Conservation (phyloP, 129 eudicot genomes). For the Deinandra increscens region DNA sequence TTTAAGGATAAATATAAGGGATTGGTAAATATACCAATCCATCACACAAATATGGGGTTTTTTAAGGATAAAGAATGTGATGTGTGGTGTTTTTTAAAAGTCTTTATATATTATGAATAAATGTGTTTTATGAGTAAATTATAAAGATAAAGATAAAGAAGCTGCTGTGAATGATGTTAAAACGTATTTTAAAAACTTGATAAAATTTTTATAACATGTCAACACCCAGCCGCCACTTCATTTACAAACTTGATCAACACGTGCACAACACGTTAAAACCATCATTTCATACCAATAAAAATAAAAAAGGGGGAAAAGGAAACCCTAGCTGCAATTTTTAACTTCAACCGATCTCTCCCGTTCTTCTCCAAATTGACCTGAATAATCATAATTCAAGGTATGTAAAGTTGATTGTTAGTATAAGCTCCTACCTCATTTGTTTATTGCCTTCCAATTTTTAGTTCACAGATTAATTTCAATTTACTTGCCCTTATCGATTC, state of each 20-base stretch:
- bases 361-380: neutral
- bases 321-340: conserved; percentile 29
- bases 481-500: conserved; percentile 14
- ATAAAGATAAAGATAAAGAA: too few species aligned
- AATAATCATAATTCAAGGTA: conserved; percentile 24
- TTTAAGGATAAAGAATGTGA: too few species aligned
- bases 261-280: conserved; percentile 26
- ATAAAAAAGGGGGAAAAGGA: neutral
- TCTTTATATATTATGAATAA: too few species aligned
- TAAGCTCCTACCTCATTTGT: neutral
- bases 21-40: too few species aligned
- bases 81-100: too few species aligned
- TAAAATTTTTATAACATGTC: too few species aligned
- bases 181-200: too few species aligned
- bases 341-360: neutral
- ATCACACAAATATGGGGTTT: too few species aligned
- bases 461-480: neutral
- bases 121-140: too few species aligned
- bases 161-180: too few species aligned
- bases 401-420: too few species aligned
- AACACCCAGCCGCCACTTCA: conserved; percentile 1
- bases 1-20: too few species aligned
- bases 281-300: conserved; percentile 7
- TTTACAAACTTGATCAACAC: conserved; percentile 1
- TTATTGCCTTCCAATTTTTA: neutral